Percentiles rank a stretch among this genome's conserved stretches.
Evolutionary conservation across 1,139 yeast species (phyloP).

Genomic region (Yamadazyma pseudoaaseri): DNA sequence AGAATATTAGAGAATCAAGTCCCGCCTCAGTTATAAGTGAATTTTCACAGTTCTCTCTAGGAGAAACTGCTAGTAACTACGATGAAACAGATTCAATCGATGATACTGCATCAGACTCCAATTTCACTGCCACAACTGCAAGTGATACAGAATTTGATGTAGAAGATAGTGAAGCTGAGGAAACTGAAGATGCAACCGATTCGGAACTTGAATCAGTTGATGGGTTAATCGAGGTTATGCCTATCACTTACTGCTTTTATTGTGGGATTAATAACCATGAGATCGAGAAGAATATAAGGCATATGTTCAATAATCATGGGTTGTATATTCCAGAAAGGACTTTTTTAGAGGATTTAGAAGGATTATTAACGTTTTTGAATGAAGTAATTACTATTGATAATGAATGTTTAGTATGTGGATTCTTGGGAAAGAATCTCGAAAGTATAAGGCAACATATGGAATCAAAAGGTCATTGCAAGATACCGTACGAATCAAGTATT

Average conservation of each 20-base stretch:
- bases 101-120: constrained; percentile 35
- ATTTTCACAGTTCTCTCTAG: constrained; percentile 65
- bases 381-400: constrained; percentile 43
- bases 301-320: constrained; percentile 50
- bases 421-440: constrained; percentile 45
- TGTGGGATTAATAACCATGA: constrained; percentile 39
- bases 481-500: constrained; percentile 51
- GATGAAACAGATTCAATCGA: constrained; percentile 47
- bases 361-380: constrained; percentile 44
- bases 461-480: constrained; percentile 53
- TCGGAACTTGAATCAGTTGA: constrained; percentile 24
- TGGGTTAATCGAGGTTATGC: constrained; percentile 22
- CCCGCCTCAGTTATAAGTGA: constrained; percentile 60
- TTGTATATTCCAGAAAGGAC: constrained; percentile 51
- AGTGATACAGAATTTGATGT: constrained; percentile 17
- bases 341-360: constrained; percentile 39
- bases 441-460: constrained; percentile 53
- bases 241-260: constrained; percentile 39
- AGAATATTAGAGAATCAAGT: constrained; percentile 35
- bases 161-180: constrained; percentile 9
- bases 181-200: constrained; percentile 26
- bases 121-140: constrained; percentile 16
- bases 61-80: constrained; percentile 38
- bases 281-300: constrained; percentile 43
- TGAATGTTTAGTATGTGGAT: constrained; percentile 55